Conservation (phyloP, 1,284 basidiomycete species). For the Moesziomyces parantarcticus region DNA sequence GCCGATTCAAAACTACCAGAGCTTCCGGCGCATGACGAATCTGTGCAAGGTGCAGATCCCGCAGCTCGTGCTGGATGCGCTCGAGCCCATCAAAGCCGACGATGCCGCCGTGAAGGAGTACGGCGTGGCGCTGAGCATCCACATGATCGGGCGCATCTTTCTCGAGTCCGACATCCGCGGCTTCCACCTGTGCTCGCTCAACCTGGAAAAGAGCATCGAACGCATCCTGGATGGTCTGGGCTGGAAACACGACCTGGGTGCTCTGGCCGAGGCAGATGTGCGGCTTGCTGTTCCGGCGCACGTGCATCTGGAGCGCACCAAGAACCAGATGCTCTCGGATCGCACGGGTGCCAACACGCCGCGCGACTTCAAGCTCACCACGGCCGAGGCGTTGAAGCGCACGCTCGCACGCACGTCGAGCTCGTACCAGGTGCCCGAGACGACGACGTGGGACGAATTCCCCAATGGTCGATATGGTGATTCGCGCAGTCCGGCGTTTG, state of each 20-base stretch:
- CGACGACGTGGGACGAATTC: constrained; percentile 65
- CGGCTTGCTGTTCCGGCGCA: constrained; percentile 23
- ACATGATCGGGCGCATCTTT: constrained; percentile 77
- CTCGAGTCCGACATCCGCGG: constrained; percentile 77
- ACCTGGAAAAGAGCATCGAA: constrained; percentile 94
- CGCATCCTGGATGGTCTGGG: constrained; percentile 75
- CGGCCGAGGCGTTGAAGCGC: constrained; percentile 39
- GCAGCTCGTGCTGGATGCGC: constrained; percentile 74
- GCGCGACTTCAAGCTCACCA: constrained; percentile 38
- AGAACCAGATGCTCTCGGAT: constrained; percentile 48
- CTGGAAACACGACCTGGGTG: constrained; percentile 37
- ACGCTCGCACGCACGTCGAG: constrained; percentile 41
- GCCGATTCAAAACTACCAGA: constrained; percentile 96
- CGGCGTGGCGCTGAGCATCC: constrained; percentile 73
- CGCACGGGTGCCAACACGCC: constrained; percentile 47
- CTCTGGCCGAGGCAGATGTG: constrained; percentile 14
- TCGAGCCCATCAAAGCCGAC: constrained; percentile 79
- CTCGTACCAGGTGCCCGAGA: constrained; percentile 46
- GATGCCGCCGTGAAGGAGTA: constrained; percentile 91
- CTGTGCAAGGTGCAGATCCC: constrained; percentile 87
- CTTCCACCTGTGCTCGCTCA: constrained; percentile 95
- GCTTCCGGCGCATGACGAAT: constrained; percentile 89
- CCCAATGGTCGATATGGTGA: constrained; percentile 67
- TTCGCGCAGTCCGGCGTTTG: constrained; percentile 64
- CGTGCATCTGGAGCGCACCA: constrained; percentile 33